Evolutionary conservation across 1,139 yeast species (phyloP).

Genomic region (Geotrichum aggregatum): DNA sequence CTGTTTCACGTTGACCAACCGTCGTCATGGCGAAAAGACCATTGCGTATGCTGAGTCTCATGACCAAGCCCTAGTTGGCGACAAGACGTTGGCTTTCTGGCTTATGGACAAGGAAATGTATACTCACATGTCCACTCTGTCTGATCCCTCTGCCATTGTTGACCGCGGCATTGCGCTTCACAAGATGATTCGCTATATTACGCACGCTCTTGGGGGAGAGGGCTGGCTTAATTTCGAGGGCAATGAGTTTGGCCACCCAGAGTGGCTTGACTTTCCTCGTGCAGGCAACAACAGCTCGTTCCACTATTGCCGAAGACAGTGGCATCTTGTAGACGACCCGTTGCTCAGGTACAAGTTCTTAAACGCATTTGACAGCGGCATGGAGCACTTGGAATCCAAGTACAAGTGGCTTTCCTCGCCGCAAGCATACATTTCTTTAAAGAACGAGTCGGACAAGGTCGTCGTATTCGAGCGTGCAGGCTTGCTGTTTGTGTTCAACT

Average conservation of each 20-base stretch:
- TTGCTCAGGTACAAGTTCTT: conserved; percentile 73
- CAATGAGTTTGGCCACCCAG: conserved; percentile 98
- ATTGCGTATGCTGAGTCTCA: conserved; percentile 93
- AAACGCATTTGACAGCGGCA: conserved; percentile 73
- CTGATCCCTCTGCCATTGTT: conserved; percentile 68
- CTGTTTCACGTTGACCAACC: conserved; percentile 75
- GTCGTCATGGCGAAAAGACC: conserved; percentile 85
- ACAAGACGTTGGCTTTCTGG: conserved; percentile 95
- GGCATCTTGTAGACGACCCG: conserved; percentile 76
- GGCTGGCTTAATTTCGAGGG: conserved; percentile 96
- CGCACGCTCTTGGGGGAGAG: conserved; percentile 91
- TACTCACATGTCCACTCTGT: conserved; percentile 80
- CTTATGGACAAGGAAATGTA: conserved; percentile 98
- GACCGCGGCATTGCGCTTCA: conserved; percentile 90
- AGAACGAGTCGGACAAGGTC: conserved; percentile 83
- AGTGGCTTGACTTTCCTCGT: conserved; percentile 97
- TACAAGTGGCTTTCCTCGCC: conserved; percentile 71
- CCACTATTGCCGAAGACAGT: conserved; percentile 93
- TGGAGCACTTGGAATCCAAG: conserved; percentile 70
- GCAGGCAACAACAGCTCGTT: conserved; percentile 82
- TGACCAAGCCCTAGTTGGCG: conserved; percentile 97
- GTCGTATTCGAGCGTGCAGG: conserved; percentile 87
- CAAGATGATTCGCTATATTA: conserved; percentile 79
- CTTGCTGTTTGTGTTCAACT: conserved; percentile 77
- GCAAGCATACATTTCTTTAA: conserved; percentile 82